Base-by-base conservation (phyloP, 2,329 filamentous ascomycete species). In the Penicillium sp. region DNA sequence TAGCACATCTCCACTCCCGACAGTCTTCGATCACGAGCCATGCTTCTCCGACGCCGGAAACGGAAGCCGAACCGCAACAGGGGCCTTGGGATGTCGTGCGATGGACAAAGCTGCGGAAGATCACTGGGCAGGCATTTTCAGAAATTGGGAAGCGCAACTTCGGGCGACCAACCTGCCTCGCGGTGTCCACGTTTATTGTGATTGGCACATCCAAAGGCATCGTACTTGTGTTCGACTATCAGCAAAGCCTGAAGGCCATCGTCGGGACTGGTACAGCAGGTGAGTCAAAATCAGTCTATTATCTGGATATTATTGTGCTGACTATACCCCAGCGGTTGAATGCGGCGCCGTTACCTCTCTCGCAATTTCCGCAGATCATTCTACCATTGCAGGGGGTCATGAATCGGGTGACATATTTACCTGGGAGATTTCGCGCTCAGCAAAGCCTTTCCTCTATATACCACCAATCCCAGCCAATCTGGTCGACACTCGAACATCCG, bases 31-130 rank as follows among this genome's bases (percentile, higher is more conserved):
- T 90, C 16, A 85, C 80, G 37, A 95, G 88, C 60, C 83, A 88
- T 58, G 70, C 88, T 10, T 64, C 84, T 12, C 73, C 74, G 30
- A 83, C 85, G 50, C 70, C 80, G 36, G 75, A 83, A 48, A 75
- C 78, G 43, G 87, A 87, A 40, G 76, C 79, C 18, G 87, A 92
- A 56, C 82, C 84, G 1, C 79, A 83, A 3, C 84, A 89, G 46
- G 83, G 88, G 4, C 93, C 93, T 2, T 99, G 93, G 95, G 93
- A 99, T 64, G 90, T 97, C 46, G 87, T 99, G 51, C 81, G 91
- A 64, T 99, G 95, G 95, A 97, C 89, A 1, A 93, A 88, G 65
- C 74, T 99, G 49, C 88, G 85, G 64, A 97, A 95, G 68, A 82
- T 99, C 54, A 90, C 89, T 19, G 83, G 82, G 0, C 89, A 97